Evolutionary conservation across 257 asterid genomes (phyloP), one percentile per base, ranked within the genome.

Genomic region (Solanum dulcamara): DNA sequence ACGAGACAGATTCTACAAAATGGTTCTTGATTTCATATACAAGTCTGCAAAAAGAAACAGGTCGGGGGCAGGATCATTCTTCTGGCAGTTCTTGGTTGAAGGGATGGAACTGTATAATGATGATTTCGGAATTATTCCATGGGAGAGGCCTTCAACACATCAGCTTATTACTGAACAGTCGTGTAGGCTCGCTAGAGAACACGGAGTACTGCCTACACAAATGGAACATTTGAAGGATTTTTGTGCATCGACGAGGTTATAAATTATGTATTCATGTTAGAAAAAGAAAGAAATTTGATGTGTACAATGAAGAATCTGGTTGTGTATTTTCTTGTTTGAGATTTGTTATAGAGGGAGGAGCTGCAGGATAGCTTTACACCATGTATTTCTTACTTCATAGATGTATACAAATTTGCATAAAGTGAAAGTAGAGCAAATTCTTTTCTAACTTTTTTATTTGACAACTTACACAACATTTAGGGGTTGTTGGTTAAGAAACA

Each of bases 41-140:
- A 96, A 93, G 62, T 95, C 99, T 10, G 95, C 98, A 33, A 87
- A 87, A 82, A 88, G 85, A 72, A 92, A 87, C 88, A 90, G 86
- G 84, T 90, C 98, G 0, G 99, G 98, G 1, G 97, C 95, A 28
- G 99, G 99, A 77, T 89, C 98, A 42, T 91, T 95, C 51, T 92
- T 94, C 38, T 95, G 99, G 99, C 99, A 96, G 89, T 96, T 96
- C 74, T 88, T 95, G 50, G 98, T 95, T 0, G 99, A 93, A 83
- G 98, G 97, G 48, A 95, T 96, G 99, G 98, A 95, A 53, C 92
- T 92, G 4, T 94, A 92, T 55, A 94, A 93, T 24, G 99, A 96
- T 7, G 98, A 96, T 44, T 96, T 95, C 64, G 99, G 98, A 18
- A 89, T 96, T 10, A 89, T 96, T 57, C 98, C 99, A 3, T 96